Evolutionary conservation across 2,329 filamentous ascomycete species (phyloP).

Genomic region (Aspergillus caelatus): DNA sequence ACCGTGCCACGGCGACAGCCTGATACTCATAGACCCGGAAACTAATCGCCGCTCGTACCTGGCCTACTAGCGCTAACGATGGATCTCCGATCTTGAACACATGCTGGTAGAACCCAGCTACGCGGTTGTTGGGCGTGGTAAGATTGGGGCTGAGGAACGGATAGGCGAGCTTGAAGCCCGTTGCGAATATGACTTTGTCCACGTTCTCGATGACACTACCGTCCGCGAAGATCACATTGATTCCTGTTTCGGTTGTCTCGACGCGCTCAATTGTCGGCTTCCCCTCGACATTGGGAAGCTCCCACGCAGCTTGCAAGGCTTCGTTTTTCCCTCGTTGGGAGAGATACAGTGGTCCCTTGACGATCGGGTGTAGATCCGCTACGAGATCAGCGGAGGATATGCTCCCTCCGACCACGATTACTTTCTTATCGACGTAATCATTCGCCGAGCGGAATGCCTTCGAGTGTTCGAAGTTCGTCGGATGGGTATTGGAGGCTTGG

Average conservation of each 20-base stretch:
- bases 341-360: slow-evolving; percentile 24
- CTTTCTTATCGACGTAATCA: slow-evolving; percentile 41
- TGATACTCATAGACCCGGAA: slow-evolving; percentile 37
- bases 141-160: slow-evolving; percentile 31
- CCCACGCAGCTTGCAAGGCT: slow-evolving; percentile 22
- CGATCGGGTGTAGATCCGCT: slow-evolving; percentile 27
- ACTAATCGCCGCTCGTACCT: slow-evolving; percentile 31
- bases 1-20: slow-evolving; percentile 32
- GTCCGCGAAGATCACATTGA: slow-evolving; percentile 27
- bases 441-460: slow-evolving; percentile 38
- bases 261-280: slow-evolving; percentile 23
- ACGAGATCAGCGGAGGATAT: slow-evolving; percentile 34
- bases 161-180: slow-evolving; percentile 32
- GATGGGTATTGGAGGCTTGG: slow-evolving; percentile 33
- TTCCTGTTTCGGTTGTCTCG: neutral
- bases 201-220: slow-evolving; percentile 18
- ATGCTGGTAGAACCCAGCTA: slow-evolving; percentile 34
- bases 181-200: slow-evolving; percentile 37
- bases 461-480: slow-evolving; percentile 40
- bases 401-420: slow-evolving; percentile 33
- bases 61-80: slow-evolving; percentile 32
- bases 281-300: slow-evolving; percentile 26
- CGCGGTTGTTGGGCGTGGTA: slow-evolving; percentile 26
- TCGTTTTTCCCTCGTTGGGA: slow-evolving; percentile 26
- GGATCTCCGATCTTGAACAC: slow-evolving; percentile 34